Evolutionary conservation across 2,329 filamentous ascomycete genomes (phyloP).

Genomic region (Phaeosphaeriaceae sp.): DNA sequence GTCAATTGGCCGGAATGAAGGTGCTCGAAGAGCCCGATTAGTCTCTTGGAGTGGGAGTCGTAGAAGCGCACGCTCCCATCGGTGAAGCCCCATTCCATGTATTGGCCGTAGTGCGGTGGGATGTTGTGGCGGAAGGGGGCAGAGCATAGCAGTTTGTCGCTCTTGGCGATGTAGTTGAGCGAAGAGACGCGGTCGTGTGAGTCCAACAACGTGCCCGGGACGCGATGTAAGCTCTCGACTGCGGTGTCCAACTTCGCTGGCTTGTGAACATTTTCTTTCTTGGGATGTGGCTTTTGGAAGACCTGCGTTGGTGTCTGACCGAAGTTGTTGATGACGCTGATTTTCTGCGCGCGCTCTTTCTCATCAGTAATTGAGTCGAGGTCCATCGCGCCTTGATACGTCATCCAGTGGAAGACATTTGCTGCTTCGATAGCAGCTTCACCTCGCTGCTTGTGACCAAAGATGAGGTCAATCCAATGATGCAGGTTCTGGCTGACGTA

Average conservation of each 20-base stretch:
- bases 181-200: conserved; percentile 82
- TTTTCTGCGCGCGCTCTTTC: conserved; percentile 85
- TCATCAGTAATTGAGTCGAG: conserved; percentile 90
- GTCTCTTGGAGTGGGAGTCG: conserved; percentile 80
- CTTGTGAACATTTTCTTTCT: conserved; percentile 72
- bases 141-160: conserved; percentile 83
- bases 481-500: conserved; percentile 90
- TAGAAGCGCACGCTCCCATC: conserved; percentile 94
- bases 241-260: conserved; percentile 78
- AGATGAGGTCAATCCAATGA: conserved; percentile 94
- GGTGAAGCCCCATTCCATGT: conserved; percentile 94
- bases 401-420: conserved; percentile 96
- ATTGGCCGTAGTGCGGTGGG: conserved; percentile 85
- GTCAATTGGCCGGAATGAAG: conserved; percentile 91
- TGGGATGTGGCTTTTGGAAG: conserved; percentile 81
- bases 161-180: conserved; percentile 77
- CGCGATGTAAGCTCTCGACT: conserved; percentile 76
- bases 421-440: conserved; percentile 89
- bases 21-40: conserved; percentile 90
- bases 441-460: conserved; percentile 91
- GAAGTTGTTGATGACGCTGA: conserved; percentile 98
- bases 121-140: conserved; percentile 87
- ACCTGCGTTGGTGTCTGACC: conserved; percentile 97
- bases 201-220: conserved; percentile 78
- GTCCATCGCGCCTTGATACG: conserved; percentile 92